Percentiles rank a stretch among this genome's conserved stretches.
Conservation (phyloP, 2,329 filamentous ascomycete species). For the Cercospora canescens region DNA sequence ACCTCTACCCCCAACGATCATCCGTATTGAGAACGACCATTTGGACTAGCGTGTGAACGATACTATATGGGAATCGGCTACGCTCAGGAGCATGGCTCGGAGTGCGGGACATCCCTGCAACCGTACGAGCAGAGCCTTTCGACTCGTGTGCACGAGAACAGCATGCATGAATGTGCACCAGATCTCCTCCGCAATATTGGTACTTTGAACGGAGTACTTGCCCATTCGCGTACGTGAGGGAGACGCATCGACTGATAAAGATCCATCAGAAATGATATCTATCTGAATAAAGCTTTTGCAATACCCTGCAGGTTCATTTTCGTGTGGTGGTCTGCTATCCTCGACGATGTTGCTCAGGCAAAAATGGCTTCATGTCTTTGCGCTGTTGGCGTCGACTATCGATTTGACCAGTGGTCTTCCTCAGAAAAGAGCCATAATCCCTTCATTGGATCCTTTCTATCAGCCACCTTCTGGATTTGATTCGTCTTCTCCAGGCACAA, state of each 20-base stretch:
- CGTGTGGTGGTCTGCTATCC: background rate
- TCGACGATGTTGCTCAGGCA: background rate
- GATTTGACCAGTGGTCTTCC: background rate
- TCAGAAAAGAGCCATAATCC: slow-evolving; percentile 13
- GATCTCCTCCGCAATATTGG: background rate
- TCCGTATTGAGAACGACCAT: background rate
- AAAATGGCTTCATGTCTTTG: background rate
- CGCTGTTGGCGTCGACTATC: background rate
- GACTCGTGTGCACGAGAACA: background rate
- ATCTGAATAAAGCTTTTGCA: background rate
- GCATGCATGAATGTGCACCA: background rate
- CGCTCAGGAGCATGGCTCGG: background rate
- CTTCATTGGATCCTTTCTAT: slow-evolving; percentile 32
- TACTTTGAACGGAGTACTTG: background rate
- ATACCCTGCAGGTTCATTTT: background rate
- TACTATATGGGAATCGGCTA: background rate
- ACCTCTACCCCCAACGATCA: background rate
- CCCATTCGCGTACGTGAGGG: background rate
- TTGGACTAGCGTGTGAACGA: background rate
- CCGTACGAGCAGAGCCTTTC: background rate
- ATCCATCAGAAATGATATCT: background rate
- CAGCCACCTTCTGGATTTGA: slow-evolving; percentile 28
- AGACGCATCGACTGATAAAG: background rate
- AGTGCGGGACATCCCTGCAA: background rate
- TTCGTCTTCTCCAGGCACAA: slow-evolving; percentile 24